Evolutionary conservation across 352 stramenopile genomes (phyloP).

Genomic region (Globisporangium echinulatum): DNA sequence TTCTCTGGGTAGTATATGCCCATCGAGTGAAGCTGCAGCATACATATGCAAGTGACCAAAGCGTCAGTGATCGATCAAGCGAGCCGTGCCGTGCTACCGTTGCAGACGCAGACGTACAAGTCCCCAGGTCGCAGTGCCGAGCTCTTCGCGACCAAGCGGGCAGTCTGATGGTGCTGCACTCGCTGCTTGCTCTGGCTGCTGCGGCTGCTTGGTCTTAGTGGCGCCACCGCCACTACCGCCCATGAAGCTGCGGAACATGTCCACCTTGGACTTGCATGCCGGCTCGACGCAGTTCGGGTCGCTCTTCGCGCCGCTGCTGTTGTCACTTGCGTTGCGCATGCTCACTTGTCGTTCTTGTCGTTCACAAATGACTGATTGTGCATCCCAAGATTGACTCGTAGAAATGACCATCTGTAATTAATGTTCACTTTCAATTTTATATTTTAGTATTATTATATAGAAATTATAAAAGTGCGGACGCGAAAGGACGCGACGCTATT

Average conservation of each 20-base stretch:
- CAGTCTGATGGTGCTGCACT: constrained; percentile 44
- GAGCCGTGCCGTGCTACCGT: too few relatives aligned
- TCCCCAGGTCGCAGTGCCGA: constrained; percentile 84
- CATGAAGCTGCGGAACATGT: constrained; percentile 77
- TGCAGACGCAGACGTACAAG: constrained; percentile 38
- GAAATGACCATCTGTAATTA: neutral
- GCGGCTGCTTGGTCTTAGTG: constrained; percentile 3
- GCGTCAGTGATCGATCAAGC: neutral
- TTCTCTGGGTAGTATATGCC: constrained; percentile 96
- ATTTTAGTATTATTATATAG: too few relatives aligned
- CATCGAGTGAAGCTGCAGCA: constrained; percentile 87
- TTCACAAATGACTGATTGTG: neutral
- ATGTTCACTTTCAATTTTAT: constrained; percentile 1
- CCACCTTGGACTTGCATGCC: constrained; percentile 80
- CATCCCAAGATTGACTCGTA: too few relatives aligned
- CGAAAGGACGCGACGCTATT: constrained; percentile 1
- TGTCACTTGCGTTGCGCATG: neutral
- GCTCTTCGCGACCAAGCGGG: constrained; percentile 77
- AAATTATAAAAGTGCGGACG: neutral
- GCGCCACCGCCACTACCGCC: constrained; percentile 29
- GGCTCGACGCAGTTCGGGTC: constrained; percentile 84
- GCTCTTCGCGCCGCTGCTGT: constrained; percentile 35
- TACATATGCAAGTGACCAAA: neutral
- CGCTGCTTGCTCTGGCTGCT: constrained; percentile 11
- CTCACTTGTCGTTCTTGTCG: constrained; percentile 1